phyloP scores from a whole-genome alignment of 192 early-diverging fungal species.

The Lobosporangium transversale region DNA sequence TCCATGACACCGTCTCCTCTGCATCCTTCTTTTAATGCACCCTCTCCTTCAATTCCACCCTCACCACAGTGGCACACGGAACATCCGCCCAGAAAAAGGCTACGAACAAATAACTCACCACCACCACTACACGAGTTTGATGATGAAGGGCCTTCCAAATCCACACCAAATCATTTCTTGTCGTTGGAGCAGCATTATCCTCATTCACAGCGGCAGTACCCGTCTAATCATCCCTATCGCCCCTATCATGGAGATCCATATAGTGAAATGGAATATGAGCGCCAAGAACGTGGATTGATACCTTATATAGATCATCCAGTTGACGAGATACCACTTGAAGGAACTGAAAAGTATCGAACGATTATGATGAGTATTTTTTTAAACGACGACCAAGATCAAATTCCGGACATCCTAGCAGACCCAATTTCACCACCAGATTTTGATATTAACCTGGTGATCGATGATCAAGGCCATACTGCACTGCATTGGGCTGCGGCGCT shows the following conservation, averaged over 20 bases:
- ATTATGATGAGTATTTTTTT: constrained; percentile 89
- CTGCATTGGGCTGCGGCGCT: constrained; percentile 97
- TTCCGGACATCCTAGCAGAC: constrained; percentile 64
- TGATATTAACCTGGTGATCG: constrained; percentile 87
- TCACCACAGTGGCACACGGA: constrained; percentile 44
- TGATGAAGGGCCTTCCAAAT: constrained; percentile 15
- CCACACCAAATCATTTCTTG: constrained; percentile 3
- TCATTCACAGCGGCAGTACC: constrained; percentile 2
- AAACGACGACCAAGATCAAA: constrained; percentile 72
- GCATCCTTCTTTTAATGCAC: constrained; percentile 33
- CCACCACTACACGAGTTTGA: constrained; percentile 38
- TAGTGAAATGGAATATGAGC: constrained; percentile 1
- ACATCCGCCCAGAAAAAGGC: constrained; percentile 31
- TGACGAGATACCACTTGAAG: constrained; percentile 28
- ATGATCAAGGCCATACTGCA: constrained; percentile 94
- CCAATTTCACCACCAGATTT: constrained; percentile 58
- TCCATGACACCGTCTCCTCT: constrained; percentile 47
- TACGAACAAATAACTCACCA: constrained; percentile 36
- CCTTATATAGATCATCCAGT: background rate
- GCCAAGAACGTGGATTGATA: background rate
- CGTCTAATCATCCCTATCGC: constrained; percentile 11
- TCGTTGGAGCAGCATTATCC: constrained; percentile 14
- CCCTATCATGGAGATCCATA: constrained; percentile 19
- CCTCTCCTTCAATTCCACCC: constrained; percentile 41
- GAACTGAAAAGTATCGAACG: constrained; percentile 71